A percentile compares a stretch with the other conserved stretches of the same genome.
These are phyloP conservation scores for Stachybotrys chlorohalonatus DNA, from an alignment of 2,329 filamentous ascomycete species.

Conservation along the genomic window DNA sequence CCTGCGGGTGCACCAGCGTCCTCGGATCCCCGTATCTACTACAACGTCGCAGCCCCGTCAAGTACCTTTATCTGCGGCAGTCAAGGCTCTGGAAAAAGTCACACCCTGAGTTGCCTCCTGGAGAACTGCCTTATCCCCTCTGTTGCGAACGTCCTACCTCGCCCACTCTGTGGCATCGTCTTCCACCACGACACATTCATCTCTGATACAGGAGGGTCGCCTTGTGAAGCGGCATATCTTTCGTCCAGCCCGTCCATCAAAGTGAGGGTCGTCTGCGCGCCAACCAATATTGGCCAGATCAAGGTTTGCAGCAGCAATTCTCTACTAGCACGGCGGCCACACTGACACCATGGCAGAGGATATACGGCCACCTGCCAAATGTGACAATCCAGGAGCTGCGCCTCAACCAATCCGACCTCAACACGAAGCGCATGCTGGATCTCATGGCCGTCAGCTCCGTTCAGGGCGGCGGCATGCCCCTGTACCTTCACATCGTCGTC, in stretches of 20 bases:
- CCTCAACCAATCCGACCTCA: conserved; percentile 42
- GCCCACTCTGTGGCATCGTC: conserved; percentile 49
- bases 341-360: conserved; percentile 11
- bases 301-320: conserved; percentile 13
- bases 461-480: conserved; percentile 30
- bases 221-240: conserved; percentile 53
- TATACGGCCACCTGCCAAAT: conserved; percentile 32
- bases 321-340: no score
- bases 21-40: conserved; percentile 25
- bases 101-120: conserved; percentile 45
- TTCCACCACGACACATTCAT: conserved; percentile 56
- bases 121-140: conserved; percentile 48
- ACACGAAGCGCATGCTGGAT: conserved; percentile 48
- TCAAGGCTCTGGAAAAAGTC: conserved; percentile 56
- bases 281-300: conserved; percentile 38
- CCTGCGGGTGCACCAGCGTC: neutral
- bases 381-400: conserved; percentile 40
- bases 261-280: conserved; percentile 45
- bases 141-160: conserved; percentile 32
- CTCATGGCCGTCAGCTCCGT: conserved; percentile 44
- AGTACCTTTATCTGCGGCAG: conserved; percentile 57
- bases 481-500: conserved; percentile 49
- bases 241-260: conserved; percentile 30
- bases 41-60: conserved; percentile 40
- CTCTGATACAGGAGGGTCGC: conserved; percentile 34